phyloP scores from a whole-genome alignment of 2,329 filamentous ascomycete genomes.

The Laburnicola sp. region DNA sequence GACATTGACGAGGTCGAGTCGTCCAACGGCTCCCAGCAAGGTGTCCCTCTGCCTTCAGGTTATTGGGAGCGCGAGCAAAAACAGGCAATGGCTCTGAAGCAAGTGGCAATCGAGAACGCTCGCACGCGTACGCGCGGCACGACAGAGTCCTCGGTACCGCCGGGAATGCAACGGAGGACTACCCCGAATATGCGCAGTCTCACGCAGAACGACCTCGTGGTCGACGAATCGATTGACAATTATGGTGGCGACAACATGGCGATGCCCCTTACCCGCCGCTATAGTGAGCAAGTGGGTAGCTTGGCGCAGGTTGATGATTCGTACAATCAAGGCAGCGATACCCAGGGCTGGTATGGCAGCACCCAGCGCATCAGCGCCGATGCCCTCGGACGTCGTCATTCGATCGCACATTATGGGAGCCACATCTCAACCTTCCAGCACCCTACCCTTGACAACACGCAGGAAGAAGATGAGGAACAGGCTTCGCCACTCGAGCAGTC shows the following conservation, averaged over 20 bases:
- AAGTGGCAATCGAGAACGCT: constrained; percentile 43
- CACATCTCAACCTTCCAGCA: constrained; percentile 30
- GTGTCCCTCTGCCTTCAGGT: constrained; percentile 43
- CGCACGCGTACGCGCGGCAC: constrained; percentile 38
- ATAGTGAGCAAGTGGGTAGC: constrained; percentile 39
- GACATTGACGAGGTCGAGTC: constrained; percentile 68
- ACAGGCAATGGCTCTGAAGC: constrained; percentile 37
- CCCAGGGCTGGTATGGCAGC: constrained; percentile 36
- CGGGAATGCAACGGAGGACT: constrained; percentile 31
- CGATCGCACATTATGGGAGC: constrained; percentile 60
- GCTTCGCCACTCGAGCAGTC: constrained; percentile 30
- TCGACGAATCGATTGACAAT: constrained; percentile 70
- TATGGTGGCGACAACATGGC: constrained; percentile 54
- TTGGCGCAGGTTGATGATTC: constrained; percentile 27
- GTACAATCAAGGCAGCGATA: constrained; percentile 23
- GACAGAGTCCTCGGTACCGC: constrained; percentile 31
- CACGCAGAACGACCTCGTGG: constrained; percentile 71
- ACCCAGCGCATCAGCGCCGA: constrained; percentile 27
- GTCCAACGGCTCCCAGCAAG: constrained; percentile 59
- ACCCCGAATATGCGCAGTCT: constrained; percentile 59
- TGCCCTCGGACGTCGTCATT: constrained; percentile 73
- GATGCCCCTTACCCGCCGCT: constrained; percentile 38
- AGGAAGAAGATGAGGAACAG: constrained; percentile 36
- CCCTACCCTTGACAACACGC: constrained; percentile 34
- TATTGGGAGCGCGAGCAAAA: constrained; percentile 41